Base-by-base conservation (phyloP, 2,329 filamentous ascomycete genomes). In the Beauveria brongniartii region DNA sequence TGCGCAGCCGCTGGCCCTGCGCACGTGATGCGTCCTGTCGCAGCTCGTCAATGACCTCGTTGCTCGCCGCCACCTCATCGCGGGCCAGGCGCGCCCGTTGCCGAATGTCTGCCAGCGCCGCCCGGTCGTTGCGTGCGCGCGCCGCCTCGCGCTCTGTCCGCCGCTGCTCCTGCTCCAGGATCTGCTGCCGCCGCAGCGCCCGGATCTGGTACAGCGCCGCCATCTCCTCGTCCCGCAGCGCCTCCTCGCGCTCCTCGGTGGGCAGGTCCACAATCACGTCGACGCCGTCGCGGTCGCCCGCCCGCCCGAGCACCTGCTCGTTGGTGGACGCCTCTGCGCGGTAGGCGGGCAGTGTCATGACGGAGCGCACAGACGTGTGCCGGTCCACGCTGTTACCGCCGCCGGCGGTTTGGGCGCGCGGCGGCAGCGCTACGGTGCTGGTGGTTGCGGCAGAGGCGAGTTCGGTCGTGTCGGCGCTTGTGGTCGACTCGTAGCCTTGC, bases 321-420 rank as follows among this genome's bases (percentile, higher is more conserved):
- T 85, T 87, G 22, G 89, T 87, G 55, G 84, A 81, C 0, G 91
- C 85, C 30, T 84, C 85, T 18, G 81, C 82, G 3, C 89, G 87
- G 72, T 99, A 99, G 0, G 90, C 83, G 0, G 94, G 94, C 3
- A 99, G 77, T 0, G 94, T 97, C 82, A 97, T 94, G 61, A 97
- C 86, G n/a, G 91, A 96, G 60, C 93, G 87, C 51, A 97, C 81
- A 9, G 91, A 95, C 1, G 90, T 92, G 68, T 93, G 89, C 37
- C 93, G 84, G 70, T 93, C 90, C 14, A 96, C 84, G 1, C 71
- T 74, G 62, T 10, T 18, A 50, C 57, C 41, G 22, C 20, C 43
- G 20, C 20, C 30, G 50, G 58, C 41, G 7, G 58, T 55, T 20
- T 60, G 58, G 5, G 50, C 57, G 3, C 20, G 57, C 10, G n/a